A percentile compares a stretch with the other conserved stretches of the same genome.
Evolutionary conservation across 2,329 filamentous ascomycete species (phyloP).

Genomic region (Neoscytalidium dimidiatum): DNA sequence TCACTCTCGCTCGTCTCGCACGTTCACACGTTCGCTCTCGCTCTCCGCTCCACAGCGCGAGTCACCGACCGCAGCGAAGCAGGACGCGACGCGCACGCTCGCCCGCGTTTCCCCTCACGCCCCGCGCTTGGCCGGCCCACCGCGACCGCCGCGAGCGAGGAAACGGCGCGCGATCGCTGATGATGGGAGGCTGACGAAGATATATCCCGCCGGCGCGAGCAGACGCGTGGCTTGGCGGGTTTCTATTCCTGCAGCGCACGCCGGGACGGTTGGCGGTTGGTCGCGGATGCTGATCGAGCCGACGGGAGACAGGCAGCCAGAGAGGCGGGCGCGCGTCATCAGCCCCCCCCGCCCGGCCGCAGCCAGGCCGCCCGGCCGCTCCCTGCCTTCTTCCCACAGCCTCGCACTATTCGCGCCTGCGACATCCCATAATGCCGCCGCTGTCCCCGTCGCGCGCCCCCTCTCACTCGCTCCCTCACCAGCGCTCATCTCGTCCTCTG

Average conservation of each 20-base stretch:
- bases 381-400: conserved; percentile 6
- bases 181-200: not conserved
- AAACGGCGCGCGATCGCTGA: not conserved
- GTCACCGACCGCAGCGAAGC: not conserved
- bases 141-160: too few species aligned
- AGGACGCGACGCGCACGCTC: not conserved
- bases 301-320: too few species aligned
- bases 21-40: not conserved
- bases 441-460: not conserved
- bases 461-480: not conserved
- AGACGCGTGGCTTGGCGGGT: not conserved
- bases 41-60: not conserved
- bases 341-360: not conserved
- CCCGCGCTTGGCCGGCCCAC: not conserved
- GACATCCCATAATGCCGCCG: conserved; percentile 1
- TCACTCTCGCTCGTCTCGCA: too few species aligned
- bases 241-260: not conserved
- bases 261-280: conserved; percentile 1
- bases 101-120: not conserved
- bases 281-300: too few species aligned
- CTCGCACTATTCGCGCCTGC: conserved; percentile 12
- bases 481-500: not conserved
- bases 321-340: conserved; percentile 13
- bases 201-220: not conserved
- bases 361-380: conserved; percentile 10